Evolutionary conservation across 2,329 filamentous ascomycete species (phyloP).

Genomic region (Aspergillus udagawae): DNA sequence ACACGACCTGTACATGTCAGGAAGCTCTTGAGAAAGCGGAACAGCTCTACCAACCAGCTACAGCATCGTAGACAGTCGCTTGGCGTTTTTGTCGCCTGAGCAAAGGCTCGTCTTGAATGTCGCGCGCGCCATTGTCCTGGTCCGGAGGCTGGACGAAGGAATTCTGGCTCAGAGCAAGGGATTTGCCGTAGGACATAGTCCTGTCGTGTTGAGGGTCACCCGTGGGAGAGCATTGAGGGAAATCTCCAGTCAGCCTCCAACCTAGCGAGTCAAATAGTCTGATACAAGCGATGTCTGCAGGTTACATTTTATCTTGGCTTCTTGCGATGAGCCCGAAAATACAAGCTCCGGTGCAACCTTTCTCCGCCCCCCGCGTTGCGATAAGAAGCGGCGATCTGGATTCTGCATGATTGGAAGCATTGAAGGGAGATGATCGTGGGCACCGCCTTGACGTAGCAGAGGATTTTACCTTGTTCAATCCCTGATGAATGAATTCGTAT

Average conservation of each 20-base stretch:
- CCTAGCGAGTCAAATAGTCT: background rate
- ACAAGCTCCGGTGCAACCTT: slow-evolving; percentile 11
- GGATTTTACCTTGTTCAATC: background rate
- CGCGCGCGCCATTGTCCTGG: slow-evolving; percentile 4
- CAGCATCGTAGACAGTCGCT: slow-evolving; percentile 55
- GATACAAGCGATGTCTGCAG: background rate
- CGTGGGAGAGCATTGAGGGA: slow-evolving; percentile 10
- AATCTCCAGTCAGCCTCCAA: background rate
- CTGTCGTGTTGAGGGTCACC: background rate
- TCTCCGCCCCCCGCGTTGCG: slow-evolving; percentile 11
- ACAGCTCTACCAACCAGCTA: slow-evolving; percentile 44
- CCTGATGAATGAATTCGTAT: slow-evolving; percentile 69
- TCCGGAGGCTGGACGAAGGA: slow-evolving; percentile 12
- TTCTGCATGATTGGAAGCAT: too few relatives aligned
- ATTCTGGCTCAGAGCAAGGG: slow-evolving; percentile 19
- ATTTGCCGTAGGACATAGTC: slow-evolving; percentile 20
- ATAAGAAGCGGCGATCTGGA: background rate
- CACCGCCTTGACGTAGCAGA: background rate
- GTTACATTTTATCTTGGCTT: background rate
- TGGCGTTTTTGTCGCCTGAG: slow-evolving; percentile 26
- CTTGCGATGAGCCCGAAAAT: background rate
- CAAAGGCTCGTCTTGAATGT: slow-evolving; percentile 8
- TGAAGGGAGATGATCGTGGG: background rate
- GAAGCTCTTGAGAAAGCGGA: background rate
- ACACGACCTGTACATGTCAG: slow-evolving; percentile 43